Evolutionary conservation across 495 filamentous ascomycete genomes (phyloP).

Genomic region (Elasticomyces elasticus): DNA sequence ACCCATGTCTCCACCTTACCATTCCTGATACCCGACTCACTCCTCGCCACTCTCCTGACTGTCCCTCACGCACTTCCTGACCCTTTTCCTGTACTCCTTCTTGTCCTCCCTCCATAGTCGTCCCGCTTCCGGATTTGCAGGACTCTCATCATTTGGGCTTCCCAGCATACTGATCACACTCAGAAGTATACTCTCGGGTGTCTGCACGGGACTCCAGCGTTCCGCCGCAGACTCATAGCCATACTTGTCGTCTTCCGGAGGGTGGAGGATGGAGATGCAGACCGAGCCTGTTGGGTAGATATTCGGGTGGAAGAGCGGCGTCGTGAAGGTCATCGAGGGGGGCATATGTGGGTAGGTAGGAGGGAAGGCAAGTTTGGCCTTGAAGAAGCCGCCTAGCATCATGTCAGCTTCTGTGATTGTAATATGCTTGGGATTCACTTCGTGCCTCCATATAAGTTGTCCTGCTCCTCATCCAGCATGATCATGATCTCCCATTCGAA

Average conservation of each 20-base stretch:
- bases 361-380: slow-evolving; percentile 68
- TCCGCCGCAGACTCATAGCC: slow-evolving; percentile 89
- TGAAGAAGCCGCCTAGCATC: slow-evolving; percentile 71
- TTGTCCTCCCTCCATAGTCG: slow-evolving; percentile 75
- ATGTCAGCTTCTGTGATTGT: not conserved
- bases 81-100: slow-evolving; percentile 30
- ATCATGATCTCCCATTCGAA: slow-evolving; percentile 99
- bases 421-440: too few species aligned
- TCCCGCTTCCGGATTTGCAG: slow-evolving; percentile 90
- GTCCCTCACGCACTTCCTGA: slow-evolving; percentile 25
- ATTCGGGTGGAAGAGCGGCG: slow-evolving; percentile 89
- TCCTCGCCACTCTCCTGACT: slow-evolving; percentile 56
- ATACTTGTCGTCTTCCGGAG: slow-evolving; percentile 90
- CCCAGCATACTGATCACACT: slow-evolving; percentile 90
- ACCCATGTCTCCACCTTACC: too few species aligned
- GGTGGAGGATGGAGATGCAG: slow-evolving; percentile 95
- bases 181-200: slow-evolving; percentile 86
- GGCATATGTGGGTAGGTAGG: slow-evolving; percentile 79
- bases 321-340: slow-evolving; percentile 83
- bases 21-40: too few species aligned
- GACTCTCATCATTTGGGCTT: slow-evolving; percentile 88
- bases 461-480: slow-evolving; percentile 83
- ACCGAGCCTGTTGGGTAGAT: slow-evolving; percentile 83
- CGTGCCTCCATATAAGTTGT: slow-evolving; percentile 86
- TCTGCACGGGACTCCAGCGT: slow-evolving; percentile 95